Conservation (phyloP, 352 stramenopile genomes). For the Thalassiosira delicatula region DNA sequence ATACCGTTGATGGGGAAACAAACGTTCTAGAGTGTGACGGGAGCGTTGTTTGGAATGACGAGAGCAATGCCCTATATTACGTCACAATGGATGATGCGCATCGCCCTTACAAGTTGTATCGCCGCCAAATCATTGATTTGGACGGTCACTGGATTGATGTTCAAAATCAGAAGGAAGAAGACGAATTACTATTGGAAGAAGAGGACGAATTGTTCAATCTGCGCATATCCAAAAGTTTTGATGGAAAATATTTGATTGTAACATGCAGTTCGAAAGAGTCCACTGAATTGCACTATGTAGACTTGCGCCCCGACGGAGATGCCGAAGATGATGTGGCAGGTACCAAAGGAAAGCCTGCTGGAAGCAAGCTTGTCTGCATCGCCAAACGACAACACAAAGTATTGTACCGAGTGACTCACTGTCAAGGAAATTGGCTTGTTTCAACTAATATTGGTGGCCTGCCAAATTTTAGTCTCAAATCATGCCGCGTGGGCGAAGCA, state of each 20-base stretch:
- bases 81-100: constrained; percentile 86
- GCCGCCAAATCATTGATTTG: constrained; percentile 85
- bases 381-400: constrained; percentile 70
- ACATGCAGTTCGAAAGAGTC: constrained; percentile 90
- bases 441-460: constrained; percentile 91
- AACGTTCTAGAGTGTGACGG: constrained; percentile 76
- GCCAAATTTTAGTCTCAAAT: constrained; percentile 93
- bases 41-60: constrained; percentile 88
- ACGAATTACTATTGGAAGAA: constrained; percentile 94
- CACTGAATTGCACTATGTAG: constrained; percentile 87
- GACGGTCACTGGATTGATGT: constrained; percentile 75
- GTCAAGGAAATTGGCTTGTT: constrained; percentile 90
- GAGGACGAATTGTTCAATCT: constrained; percentile 92
- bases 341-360: background rate
- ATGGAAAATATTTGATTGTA: constrained; percentile 92
- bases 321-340: background rate
- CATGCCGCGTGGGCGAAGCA: constrained; percentile 72
- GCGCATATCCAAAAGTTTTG: constrained; percentile 89
- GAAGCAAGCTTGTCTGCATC: constrained; percentile 69
- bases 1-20: constrained; percentile 42
- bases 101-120: constrained; percentile 93
- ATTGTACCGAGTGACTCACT: constrained; percentile 88
- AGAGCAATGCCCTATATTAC: constrained; percentile 93
- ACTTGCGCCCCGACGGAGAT: constrained; percentile 60
- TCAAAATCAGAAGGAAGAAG: constrained; percentile 53